phyloP scores from a whole-genome alignment of 2,329 filamentous ascomycete genomes.

The Curvularia hawaiiensis region DNA sequence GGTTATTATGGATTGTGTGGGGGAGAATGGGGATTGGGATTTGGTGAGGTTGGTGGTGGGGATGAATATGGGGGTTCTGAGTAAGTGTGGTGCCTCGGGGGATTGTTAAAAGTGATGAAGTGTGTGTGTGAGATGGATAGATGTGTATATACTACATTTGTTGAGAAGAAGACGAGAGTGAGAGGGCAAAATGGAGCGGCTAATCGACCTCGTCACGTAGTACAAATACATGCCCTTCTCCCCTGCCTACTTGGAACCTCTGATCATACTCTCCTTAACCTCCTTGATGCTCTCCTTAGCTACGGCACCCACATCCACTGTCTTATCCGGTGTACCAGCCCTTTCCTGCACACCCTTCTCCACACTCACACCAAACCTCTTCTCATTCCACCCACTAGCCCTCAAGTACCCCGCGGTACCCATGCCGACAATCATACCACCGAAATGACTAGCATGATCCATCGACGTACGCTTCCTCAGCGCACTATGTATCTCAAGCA shows the following conservation, averaged over 20 bases:
- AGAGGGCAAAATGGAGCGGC: neutral
- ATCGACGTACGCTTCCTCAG: slow-evolving; percentile 18
- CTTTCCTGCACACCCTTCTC: slow-evolving; percentile 17
- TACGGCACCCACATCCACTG: slow-evolving; percentile 32
- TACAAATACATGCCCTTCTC: neutral
- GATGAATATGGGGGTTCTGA: slow-evolving; percentile 74
- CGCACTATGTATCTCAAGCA: slow-evolving; percentile 31
- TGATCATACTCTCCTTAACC: slow-evolving; percentile 44
- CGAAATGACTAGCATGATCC: slow-evolving; percentile 48
- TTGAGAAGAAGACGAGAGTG: neutral
- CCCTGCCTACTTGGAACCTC: slow-evolving; percentile 12
- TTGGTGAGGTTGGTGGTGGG: slow-evolving; percentile 84
- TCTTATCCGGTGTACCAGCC: slow-evolving; percentile 24
- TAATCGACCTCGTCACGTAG: neutral
- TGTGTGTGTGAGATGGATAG: neutral
- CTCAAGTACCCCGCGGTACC: slow-evolving; percentile 35
- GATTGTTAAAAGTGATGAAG: no score
- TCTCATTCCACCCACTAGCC: slow-evolving; percentile 31
- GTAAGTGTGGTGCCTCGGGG: neutral
- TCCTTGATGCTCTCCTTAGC: slow-evolving; percentile 31
- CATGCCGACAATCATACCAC: slow-evolving; percentile 37
- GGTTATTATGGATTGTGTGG: slow-evolving; percentile 93
- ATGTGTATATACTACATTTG: neutral
- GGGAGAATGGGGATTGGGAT: slow-evolving; percentile 86
- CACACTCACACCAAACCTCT: slow-evolving; percentile 2